Evolutionary conservation across 2,329 filamentous ascomycete genomes (phyloP).

Genomic region (Paramyrothecium sp.): DNA sequence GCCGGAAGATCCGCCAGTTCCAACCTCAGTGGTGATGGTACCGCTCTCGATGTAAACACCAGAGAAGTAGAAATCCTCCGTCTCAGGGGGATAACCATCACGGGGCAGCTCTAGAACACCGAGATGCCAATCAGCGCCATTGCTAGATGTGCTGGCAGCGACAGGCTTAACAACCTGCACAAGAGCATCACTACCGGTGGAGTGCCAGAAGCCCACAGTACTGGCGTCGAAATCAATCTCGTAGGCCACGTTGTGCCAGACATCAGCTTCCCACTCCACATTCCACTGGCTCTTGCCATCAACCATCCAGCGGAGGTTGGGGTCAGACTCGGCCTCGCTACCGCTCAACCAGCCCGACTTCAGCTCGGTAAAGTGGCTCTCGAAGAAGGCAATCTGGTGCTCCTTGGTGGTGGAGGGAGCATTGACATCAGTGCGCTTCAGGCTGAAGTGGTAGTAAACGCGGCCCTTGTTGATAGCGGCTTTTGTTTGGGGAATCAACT

Average conservation of each 20-base stretch:
- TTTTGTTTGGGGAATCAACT: conserved; percentile 70
- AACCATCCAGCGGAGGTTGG: conserved; percentile 64
- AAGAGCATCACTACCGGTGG: conserved; percentile 57
- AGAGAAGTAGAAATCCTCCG: conserved; percentile 70
- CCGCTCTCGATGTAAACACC: conserved; percentile 65
- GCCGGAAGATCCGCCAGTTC: not conserved
- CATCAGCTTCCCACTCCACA: conserved; percentile 56
- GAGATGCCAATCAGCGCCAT: conserved; percentile 72
- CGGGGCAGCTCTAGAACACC: conserved; percentile 66
- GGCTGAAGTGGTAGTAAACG: conserved; percentile 71
- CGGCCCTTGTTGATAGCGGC: conserved; percentile 64
- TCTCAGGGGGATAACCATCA: conserved; percentile 48
- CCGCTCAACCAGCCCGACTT: conserved; percentile 64
- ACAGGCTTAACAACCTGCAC: conserved; percentile 59
- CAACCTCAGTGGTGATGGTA: conserved; percentile 27
- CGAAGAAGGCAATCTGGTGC: conserved; percentile 64
- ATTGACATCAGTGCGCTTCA: conserved; percentile 58
- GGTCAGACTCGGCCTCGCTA: conserved; percentile 40
- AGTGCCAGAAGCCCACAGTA: conserved; percentile 69
- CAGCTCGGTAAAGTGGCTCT: conserved; percentile 73
- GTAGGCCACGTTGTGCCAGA: conserved; percentile 76
- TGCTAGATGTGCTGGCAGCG: conserved; percentile 58
- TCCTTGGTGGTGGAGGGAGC: conserved; percentile 61
- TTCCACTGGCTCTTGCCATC: conserved; percentile 62
- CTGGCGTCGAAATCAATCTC: conserved; percentile 66